Evolutionary conservation across 2,329 filamentous ascomycete genomes (phyloP).

Genomic region (Aspergillus ochraceoroseus): DNA sequence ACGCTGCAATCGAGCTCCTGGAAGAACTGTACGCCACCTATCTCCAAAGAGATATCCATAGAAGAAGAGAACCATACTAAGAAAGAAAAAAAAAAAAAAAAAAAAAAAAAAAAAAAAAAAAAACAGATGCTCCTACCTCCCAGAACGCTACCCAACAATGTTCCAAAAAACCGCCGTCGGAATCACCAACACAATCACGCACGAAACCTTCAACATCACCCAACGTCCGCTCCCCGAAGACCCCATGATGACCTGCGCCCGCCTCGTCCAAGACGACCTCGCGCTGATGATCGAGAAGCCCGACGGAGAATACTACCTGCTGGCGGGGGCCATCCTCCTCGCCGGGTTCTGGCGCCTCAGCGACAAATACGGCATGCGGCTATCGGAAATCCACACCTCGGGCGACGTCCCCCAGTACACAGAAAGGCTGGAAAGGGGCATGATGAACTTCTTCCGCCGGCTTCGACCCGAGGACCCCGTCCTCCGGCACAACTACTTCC

Average conservation of each 20-base stretch:
- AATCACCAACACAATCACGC: conserved; percentile 65
- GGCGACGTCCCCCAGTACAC: conserved; percentile 70
- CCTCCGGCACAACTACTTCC: conserved; percentile 76
- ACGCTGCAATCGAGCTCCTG: conserved; percentile 68
- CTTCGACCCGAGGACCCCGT: conserved; percentile 63
- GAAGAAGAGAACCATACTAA: too few relatives aligned
- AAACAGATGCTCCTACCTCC: conserved; percentile 59
- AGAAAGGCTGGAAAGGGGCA: conserved; percentile 68
- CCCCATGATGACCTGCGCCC: conserved; percentile 68
- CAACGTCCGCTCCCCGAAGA: conserved; percentile 65
- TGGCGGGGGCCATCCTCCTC: conserved; percentile 69
- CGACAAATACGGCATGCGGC: conserved; percentile 74
- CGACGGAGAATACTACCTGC: conserved; percentile 75
- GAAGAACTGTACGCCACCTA: conserved; percentile 61
- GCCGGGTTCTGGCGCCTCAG: conserved; percentile 77
- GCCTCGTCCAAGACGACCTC: conserved; percentile 74
- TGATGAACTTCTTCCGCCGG: conserved; percentile 74
- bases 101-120: too few relatives aligned
- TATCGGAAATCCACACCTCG: conserved; percentile 73
- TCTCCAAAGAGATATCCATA: too few relatives aligned
- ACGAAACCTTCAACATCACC: conserved; percentile 65
- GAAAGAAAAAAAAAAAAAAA: too few relatives aligned
- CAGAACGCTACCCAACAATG: conserved; percentile 67
- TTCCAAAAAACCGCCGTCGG: conserved; percentile 61
- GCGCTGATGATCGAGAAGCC: conserved; percentile 73